Evolutionary conservation across 345 rosid species (phyloP), one percentile per base, ranked within the genome.

Genomic region (Tarenaya hassleriana): DNA sequence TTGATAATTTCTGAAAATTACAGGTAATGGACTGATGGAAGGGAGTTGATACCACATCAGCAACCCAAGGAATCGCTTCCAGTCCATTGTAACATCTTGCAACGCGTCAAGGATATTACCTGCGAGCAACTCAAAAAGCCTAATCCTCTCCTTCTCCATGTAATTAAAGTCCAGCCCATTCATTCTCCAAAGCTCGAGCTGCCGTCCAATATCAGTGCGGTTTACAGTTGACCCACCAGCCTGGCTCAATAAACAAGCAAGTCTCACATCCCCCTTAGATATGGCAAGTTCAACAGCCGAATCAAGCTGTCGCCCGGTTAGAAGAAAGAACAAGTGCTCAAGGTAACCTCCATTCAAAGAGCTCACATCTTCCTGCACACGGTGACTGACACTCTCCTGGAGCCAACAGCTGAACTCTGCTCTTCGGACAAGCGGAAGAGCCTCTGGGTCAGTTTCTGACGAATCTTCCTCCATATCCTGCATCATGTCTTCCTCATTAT

Each of bases 331-430:
- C 49, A 88, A 64, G 72, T 88, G 86, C 50, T 79, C 79, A 21
- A 92, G 84, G 70, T 92, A 79, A 76, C 67, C 66, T 41, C 79
- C 96, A 71, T 69, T 69, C 69, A 84, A 72, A 35, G 82, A 75
- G 76, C 90, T 74, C 56, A 83, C 77, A 21, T 88, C 94, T 49
- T 82, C 94, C 69, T 88, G 96, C 31, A 88, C 98, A 63, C 77
- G 88, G 66, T 83, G 95, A 62, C 84, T 78, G 50, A 92, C 96
- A 67, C 88, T 72, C 68, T 92, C 95, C 77, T 81, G 86, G 69
- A 88, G 65, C 98, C 97, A 92, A 66, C 69, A 75, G 63, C 98
- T 88, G 77, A 92, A 92, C 65, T 85, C 79, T 60, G 98, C 95
- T 70, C 96, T 83, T 47, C 98, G 74, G 50, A 92, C 79, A 68